A percentile compares a stretch with the other conserved stretches of the same genome.
Conservation (phyloP, 164 flowering plant species). For the Nelumbo lutea region DNA sequence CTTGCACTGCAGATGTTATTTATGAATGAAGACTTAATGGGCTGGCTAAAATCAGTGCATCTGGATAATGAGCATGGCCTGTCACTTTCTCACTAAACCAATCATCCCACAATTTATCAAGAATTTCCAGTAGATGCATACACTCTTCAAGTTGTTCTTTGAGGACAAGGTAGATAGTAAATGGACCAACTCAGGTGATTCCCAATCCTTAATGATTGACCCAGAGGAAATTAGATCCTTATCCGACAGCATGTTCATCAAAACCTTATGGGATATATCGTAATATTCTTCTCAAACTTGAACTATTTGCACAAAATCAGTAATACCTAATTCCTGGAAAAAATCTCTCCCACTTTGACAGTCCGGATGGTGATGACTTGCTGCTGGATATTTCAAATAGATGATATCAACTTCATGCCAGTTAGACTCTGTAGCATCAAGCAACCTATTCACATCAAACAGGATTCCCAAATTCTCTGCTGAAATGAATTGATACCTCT, state of each 20-base stretch:
- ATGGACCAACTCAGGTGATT: constrained; percentile 59
- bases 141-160: constrained; percentile 35
- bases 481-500: constrained; percentile 72
- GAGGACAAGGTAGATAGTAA: constrained; percentile 45
- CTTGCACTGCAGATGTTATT: constrained; percentile 37
- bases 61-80: constrained; percentile 31
- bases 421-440: constrained; percentile 27
- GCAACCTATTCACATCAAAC: constrained; percentile 45
- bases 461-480: constrained; percentile 62
- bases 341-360: constrained; percentile 69
- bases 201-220: constrained; percentile 66
- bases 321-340: constrained; percentile 63
- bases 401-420: constrained; percentile 76
- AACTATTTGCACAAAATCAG: constrained; percentile 76
- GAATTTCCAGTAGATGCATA: constrained; percentile 61
- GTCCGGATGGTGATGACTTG: constrained; percentile 29
- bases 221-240: constrained; percentile 25
- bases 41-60: constrained; percentile 24
- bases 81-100: constrained; percentile 49
- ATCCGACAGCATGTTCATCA: constrained; percentile 20
- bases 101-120: constrained; percentile 79
- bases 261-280: constrained; percentile 29
- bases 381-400: constrained; percentile 61
- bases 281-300: constrained; percentile 43
- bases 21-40: constrained; percentile 58